Evolutionary conservation across 2,329 filamentous ascomycete genomes (phyloP).

Genomic region (Hymenoscyphus scutula): DNA sequence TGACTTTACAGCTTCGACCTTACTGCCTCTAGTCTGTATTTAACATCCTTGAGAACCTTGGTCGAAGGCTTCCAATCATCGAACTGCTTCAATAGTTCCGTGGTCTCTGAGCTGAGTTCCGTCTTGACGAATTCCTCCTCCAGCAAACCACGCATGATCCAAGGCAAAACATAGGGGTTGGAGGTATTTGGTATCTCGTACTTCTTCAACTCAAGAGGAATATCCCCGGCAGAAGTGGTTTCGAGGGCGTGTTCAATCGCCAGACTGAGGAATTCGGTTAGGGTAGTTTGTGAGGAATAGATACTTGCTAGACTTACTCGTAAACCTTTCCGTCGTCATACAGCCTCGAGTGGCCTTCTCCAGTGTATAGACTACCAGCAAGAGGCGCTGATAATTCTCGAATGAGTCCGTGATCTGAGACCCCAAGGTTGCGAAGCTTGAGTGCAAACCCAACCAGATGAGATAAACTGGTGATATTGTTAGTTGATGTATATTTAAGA

Average conservation of each 20-base stretch:
- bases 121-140: conserved; percentile 89
- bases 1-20: conserved; percentile 65
- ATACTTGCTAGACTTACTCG: conserved; percentile 48
- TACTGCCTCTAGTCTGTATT: conserved; percentile 88
- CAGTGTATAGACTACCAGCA: conserved; percentile 85
- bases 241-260: conserved; percentile 72
- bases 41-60: conserved; percentile 93
- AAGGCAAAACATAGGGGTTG: conserved; percentile 90
- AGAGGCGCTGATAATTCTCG: conserved; percentile 85
- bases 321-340: conserved; percentile 91
- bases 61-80: conserved; percentile 89
- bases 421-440: conserved; percentile 88
- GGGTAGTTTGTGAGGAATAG: not conserved
- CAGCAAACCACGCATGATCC: conserved; percentile 89
- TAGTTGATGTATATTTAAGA: not conserved
- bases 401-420: conserved; percentile 90
- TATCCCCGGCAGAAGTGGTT: conserved; percentile 55
- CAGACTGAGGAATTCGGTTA: conserved; percentile 44
- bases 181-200: conserved; percentile 49
- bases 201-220: conserved; percentile 50
- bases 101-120: conserved; percentile 73
- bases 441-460: conserved; percentile 90
- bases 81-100: conserved; percentile 78
- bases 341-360: conserved; percentile 88
- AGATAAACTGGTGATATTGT: conserved; percentile 56